Evolutionary conservation across 352 stramenopile genomes (phyloP).

Genomic region (Phytophthora niederhauseri): DNA sequence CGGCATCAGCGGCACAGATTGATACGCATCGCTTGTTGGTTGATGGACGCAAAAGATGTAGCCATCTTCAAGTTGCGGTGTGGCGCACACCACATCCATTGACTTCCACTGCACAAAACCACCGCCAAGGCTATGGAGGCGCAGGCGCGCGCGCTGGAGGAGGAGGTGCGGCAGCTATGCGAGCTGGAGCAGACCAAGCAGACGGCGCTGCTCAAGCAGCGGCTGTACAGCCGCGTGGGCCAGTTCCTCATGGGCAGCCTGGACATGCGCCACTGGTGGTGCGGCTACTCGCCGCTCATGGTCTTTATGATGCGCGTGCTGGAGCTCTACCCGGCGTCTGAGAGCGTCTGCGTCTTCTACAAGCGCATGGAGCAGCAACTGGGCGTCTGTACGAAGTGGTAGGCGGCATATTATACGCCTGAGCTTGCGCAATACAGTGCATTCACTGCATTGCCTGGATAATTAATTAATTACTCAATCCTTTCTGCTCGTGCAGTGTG

Average conservation of each 20-base stretch:
- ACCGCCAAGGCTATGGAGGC: constrained; percentile 33
- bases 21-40: neutral
- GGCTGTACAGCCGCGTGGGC: constrained; percentile 75
- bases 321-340: constrained; percentile 72
- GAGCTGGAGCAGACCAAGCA: constrained; percentile 45
- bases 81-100: constrained; percentile 9
- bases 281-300: constrained; percentile 79
- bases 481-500: constrained; percentile 45
- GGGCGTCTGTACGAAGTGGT: constrained; percentile 71
- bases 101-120: constrained; percentile 4
- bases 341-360: constrained; percentile 80
- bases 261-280: constrained; percentile 82
- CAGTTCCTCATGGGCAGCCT: constrained; percentile 78
- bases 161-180: constrained; percentile 42
- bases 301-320: constrained; percentile 89
- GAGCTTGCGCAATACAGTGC: no score
- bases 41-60: constrained; percentile 9
- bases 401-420: constrained; percentile 1
- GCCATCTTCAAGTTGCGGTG: constrained; percentile 11
- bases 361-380: constrained; percentile 75
- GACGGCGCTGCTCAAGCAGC: constrained; percentile 59
- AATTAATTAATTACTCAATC: no score
- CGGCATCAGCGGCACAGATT: neutral
- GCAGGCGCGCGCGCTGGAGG: constrained; percentile 45
- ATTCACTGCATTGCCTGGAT: no score